Evolutionary conservation across 768 basidiomycete species (phyloP), one percentile per base, ranked within the genome.

Genomic region (Boletus tomentosulus): DNA sequence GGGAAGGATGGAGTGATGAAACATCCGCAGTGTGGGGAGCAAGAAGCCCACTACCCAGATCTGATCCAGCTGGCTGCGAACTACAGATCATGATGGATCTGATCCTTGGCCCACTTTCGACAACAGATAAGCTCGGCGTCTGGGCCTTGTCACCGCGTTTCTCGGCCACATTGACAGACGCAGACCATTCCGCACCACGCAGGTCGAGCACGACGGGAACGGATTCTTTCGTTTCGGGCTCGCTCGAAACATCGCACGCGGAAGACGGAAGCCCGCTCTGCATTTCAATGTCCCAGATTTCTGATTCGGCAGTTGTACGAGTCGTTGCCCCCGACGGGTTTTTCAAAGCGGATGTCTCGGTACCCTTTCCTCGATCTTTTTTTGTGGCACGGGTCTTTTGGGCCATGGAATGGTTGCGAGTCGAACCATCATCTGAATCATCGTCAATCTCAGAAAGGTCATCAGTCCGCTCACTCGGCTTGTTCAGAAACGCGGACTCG

Each of bases 241-340:
- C 62, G 42, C 62, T 57, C 27, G 59, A 54, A 45, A 57, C 46
- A 43, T 60, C 51, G 6, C 50, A 4, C 22, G 12, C 48, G 56
- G 68, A 59, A 48, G 66, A 63, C 53, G 67, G 53, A 28, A 63
- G 57, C 28, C 57, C 53, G 52, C 66, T 61, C 50, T 76, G 72
- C 13, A 65, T 45, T 59, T 85, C 84, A 28, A 85, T 81, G 56
- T 78, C 80, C 84, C 84, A 85, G 8, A 78, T 59, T 19, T 74
- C 71, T 10, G 84, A 84, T 50, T 62, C 68, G 2, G 61, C 59
- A 38, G 13, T 27, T 22, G 48, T 33, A 13, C 50, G 50, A 37
- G 46, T 50, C 34, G 19, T 19, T 19, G 19, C 19, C 1, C 19
- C 19, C 19, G 55, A 12, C 50, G 34, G 16, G 12, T 48, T 41